Conservation (phyloP, 1,284 basidiomycete species). For the Farysia itapuensis region DNA sequence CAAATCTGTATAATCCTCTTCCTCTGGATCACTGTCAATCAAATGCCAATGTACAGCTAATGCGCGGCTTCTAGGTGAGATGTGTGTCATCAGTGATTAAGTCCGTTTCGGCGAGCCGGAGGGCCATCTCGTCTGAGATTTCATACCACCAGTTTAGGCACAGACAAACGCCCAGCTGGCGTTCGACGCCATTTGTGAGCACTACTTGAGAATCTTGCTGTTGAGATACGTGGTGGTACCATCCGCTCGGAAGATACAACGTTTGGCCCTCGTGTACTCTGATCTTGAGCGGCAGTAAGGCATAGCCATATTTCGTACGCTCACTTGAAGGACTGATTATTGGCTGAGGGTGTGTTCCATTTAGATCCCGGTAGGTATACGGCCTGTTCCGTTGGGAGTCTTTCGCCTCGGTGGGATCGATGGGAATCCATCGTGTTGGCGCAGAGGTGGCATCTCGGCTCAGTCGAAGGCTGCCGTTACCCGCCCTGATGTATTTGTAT, state of each 20-base stretch:
- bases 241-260: conserved; percentile 51
- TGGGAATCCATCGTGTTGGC: conserved; percentile 49
- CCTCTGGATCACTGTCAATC: too few species aligned
- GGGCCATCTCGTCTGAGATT: conserved; percentile 30
- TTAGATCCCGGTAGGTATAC: conserved; percentile 24
- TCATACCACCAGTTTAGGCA: conserved; percentile 57
- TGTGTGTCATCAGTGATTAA: conserved; percentile 1
- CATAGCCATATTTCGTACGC: conserved; percentile 31
- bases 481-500: conserved; percentile 5
- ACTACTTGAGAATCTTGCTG: conserved; percentile 30
- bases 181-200: background rate
- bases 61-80: too few species aligned
- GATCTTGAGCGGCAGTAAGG: conserved; percentile 41
- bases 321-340: conserved; percentile 2
- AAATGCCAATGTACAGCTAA: too few species aligned
- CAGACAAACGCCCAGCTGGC: conserved; percentile 37
- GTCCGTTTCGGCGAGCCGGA: conserved; percentile 20
- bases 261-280: conserved; percentile 44
- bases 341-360: background rate
- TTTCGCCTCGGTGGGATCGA: conserved; percentile 38
- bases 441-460: conserved; percentile 3
- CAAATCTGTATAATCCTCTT: conserved; percentile 46
- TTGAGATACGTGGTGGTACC: conserved; percentile 53
- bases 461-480: conserved; percentile 3
- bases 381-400: conserved; percentile 25